Evolutionary conservation across 768 basidiomycete species (phyloP), one percentile per base, ranked within the genome.

Genomic region (Russula sp.): DNA sequence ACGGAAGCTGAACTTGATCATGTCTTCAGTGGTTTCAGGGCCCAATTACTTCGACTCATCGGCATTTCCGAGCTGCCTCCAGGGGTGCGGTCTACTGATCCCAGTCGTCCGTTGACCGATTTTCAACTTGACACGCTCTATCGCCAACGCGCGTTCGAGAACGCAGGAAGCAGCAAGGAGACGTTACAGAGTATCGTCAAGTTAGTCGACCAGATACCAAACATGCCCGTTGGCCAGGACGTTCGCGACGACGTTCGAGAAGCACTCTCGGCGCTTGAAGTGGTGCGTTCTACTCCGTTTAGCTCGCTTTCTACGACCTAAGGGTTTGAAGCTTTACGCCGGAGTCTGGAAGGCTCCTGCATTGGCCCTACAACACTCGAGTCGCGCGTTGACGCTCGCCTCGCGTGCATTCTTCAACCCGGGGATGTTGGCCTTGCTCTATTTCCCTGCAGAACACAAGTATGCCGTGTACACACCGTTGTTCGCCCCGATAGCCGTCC

Each of bases 371-470:
- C 73, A 73, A 32, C 78, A 83, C 70, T 91, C 91, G 1, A 79
- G 82, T 14, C 73, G 77, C 60, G 90, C 92, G 0, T 73, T 85
- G 51, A 79, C 78, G 0, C 77, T 86, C 40, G 83, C 93, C 11
- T 91, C 89, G 2, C 82, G 86, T 47, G 96, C 97, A 4, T 98
- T 97, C 79, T 98, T 97, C 77, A 91, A 94, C 73, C 97, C 96
- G 0, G 91, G 89, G 20, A 97, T 98, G 94, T 76, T 98, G 68
- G 94, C 93, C 14, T 75, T 98, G 71, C 79, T 99, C 22, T 99
- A 99, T 75, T 98, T 98, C 75, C 97, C 97, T 22, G 87, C 93
- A 20, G 97, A 98, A 71, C 97, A 98, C 77, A 98, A 91, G 72
- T 95, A 94, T 73, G 95, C 95, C 2, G 93, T 99, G 9, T 98